Percentiles rank a stretch among this genome's conserved stretches.
phyloP scores from a whole-genome alignment of 1,284 basidiomycete genomes.

The Puccinia polysora region DNA sequence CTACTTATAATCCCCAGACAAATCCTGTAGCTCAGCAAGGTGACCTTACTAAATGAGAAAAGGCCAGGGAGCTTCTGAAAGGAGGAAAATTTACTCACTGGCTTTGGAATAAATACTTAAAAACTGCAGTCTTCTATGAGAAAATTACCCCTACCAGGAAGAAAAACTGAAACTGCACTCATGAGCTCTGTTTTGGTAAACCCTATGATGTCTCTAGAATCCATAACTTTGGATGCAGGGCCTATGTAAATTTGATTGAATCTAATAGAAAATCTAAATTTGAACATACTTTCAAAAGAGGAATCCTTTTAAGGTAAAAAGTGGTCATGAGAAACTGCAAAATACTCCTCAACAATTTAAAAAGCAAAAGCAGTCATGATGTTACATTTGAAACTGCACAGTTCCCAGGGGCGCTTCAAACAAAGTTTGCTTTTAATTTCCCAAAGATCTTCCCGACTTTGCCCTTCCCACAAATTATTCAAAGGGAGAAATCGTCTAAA shows the following conservation, averaged over 20 bases:
- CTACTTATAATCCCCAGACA: constrained; percentile 54
- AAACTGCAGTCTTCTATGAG: constrained; percentile 51
- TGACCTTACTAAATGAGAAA: constrained; percentile 51
- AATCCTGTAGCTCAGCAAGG: constrained; percentile 52
- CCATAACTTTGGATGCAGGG: not conserved
- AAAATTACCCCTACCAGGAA: constrained; percentile 50
- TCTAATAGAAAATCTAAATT: not conserved
- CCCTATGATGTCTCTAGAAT: not conserved
- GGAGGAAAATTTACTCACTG: constrained; percentile 48
- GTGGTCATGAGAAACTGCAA: not conserved
- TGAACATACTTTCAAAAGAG: not conserved
- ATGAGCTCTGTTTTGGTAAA: not conserved
- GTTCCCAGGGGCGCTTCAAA: no score
- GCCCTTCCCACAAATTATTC: no score
- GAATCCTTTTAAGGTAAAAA: not conserved
- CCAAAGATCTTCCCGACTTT: no score
- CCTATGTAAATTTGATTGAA: not conserved
- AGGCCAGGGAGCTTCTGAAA: constrained; percentile 49
- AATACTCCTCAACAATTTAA: not conserved
- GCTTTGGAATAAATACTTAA: constrained; percentile 53
- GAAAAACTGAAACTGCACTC: not conserved
- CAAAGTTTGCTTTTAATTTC: no score
- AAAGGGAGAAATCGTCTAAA: no score
- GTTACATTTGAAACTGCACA: not conserved
- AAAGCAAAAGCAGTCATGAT: constrained; percentile 1